Base-by-base conservation (phyloP, 2,329 filamentous ascomycete species). In the Bipolaris victoriae region DNA sequence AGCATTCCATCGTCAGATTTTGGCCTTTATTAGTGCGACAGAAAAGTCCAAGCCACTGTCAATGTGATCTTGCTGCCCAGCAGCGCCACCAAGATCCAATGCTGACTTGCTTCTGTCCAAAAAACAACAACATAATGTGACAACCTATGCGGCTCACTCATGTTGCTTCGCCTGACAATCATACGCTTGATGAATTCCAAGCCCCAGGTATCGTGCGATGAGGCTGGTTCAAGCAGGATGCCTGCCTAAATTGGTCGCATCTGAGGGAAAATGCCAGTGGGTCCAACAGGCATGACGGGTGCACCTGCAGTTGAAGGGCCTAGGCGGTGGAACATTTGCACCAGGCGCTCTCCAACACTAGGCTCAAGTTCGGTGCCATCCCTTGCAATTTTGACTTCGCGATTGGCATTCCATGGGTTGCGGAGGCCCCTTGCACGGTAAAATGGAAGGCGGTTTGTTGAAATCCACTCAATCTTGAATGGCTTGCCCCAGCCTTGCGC, bases 291-390 rank as follows among this genome's bases (percentile, higher is more conserved):
- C 66, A 64, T 57, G 55, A 55, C 62, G 66, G 68, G 60, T 20
- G 56, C 60, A 29, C 60, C 63, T 36, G 69, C 60, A 48, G 58
- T 68, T 7, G 69, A 60, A 39, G 72, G 71, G n/a, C 72, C 73
- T 26, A 74, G 56, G 15, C 72, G 69, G 60, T 74, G 89, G 76
- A 98, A 97, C 68, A 97, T 84, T 43, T 88, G 87, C 61, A 96
- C 82, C 52, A 98, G 79, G 67, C 86, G 86, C 67, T 87, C 86
- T 5, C 93, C 94, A 41, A 96, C 85, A 29, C 82, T 85, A 26
- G 93, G 90, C 76, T 98, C 94, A 51, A 98, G 81, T 75, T 98
- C 94, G 0, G 94, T 98, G 1, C 94, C 94, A 69, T 98, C 94
- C 68, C 94, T 85, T 22, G 94, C 94, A 71, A 98, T 97, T 77